These are phyloP conservation scores for Coemansia sp. DNA, from an alignment of 192 early-diverging fungal species.

Conservation along the genomic window DNA sequence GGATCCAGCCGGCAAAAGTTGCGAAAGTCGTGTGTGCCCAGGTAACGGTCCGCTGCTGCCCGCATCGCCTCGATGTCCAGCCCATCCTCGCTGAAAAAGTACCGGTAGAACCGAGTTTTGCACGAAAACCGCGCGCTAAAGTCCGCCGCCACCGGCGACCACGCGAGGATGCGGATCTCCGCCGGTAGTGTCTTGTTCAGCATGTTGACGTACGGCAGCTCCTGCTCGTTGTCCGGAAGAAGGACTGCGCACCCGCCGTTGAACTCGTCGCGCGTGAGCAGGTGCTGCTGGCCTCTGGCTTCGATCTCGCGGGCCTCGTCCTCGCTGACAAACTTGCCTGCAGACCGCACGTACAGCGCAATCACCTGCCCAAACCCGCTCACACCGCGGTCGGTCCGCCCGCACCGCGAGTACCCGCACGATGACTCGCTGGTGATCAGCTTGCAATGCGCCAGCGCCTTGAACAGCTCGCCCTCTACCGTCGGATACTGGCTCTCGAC, in stretches of 20 bases:
- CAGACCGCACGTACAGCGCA: constrained; percentile 73
- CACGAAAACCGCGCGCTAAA: constrained; percentile 93
- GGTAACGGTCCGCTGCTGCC: constrained; percentile 62
- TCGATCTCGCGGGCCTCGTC: constrained; percentile 42
- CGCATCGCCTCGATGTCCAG: constrained; percentile 79
- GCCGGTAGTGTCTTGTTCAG: constrained; percentile 82
- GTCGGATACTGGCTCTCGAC: constrained; percentile 59
- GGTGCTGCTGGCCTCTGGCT: not conserved
- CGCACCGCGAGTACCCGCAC: constrained; percentile 81
- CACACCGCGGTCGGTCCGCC: constrained; percentile 86
- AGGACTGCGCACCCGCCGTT: constrained; percentile 25
- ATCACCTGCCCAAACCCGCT: constrained; percentile 88
- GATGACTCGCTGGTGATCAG: constrained; percentile 67
- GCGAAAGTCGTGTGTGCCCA: constrained; percentile 90
- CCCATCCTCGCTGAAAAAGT: constrained; percentile 69
- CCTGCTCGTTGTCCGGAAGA: constrained; percentile 29
- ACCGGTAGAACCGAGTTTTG: constrained; percentile 80
- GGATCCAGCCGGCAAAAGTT: constrained; percentile 96
- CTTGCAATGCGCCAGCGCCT: constrained; percentile 71
- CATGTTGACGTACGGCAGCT: constrained; percentile 79
- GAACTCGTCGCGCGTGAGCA: constrained; percentile 22
- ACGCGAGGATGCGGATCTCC: constrained; percentile 89
- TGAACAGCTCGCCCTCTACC: constrained; percentile 84
- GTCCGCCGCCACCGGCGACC: constrained; percentile 71
- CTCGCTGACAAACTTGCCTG: constrained; percentile 39